Evolutionary conservation across 2,329 filamentous ascomycete species (phyloP).

Genomic region (Botryotinia narcissicola): DNA sequence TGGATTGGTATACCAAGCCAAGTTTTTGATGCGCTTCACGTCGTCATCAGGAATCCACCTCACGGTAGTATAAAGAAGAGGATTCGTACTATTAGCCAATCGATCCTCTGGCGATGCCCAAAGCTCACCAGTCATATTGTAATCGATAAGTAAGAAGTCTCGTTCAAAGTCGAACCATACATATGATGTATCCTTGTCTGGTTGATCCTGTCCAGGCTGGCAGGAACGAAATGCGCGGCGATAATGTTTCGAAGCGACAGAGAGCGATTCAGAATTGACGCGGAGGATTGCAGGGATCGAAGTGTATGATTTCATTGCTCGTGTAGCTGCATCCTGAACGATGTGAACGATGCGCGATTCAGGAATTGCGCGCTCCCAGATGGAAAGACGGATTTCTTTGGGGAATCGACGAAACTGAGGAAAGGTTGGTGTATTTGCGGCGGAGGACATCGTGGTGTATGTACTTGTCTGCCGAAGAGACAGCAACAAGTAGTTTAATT

Average conservation of each 20-base stretch:
- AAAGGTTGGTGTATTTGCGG: not conserved
- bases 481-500: not conserved
- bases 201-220: not conserved
- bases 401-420: not conserved
- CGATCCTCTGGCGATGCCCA: not conserved
- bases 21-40: not conserved
- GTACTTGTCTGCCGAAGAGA: not conserved
- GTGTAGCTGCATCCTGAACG: not conserved
- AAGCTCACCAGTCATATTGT: not conserved
- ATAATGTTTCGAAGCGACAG: not conserved
- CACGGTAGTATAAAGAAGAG: not conserved
- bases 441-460: not conserved
- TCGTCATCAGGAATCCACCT: not conserved
- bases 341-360: not conserved
- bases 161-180: not conserved
- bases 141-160: not conserved
- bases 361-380: not conserved
- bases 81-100: not conserved
- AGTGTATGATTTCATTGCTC: not conserved
- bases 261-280: not conserved
- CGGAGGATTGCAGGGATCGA: not conserved
- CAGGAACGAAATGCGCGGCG: not conserved
- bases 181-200: not conserved
- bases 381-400: not conserved
- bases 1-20: not conserved